phyloP scores from a whole-genome alignment of 2,329 filamentous ascomycete species.

The Xylaria arbuscula region DNA sequence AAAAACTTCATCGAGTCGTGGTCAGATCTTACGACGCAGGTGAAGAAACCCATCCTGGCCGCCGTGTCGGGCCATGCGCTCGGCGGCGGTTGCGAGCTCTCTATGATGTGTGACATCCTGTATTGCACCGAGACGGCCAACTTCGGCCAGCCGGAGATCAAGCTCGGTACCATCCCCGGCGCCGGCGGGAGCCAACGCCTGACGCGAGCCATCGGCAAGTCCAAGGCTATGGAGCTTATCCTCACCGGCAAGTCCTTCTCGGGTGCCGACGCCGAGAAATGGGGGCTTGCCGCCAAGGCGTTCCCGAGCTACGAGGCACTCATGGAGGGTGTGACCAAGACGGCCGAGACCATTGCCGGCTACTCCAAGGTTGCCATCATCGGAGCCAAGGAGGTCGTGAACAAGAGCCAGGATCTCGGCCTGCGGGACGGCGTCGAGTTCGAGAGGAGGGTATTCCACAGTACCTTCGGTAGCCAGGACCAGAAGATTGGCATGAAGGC shows the following conservation, averaged over 20 bases:
- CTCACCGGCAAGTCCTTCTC: conserved; percentile 86
- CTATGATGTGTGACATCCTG: conserved; percentile 96
- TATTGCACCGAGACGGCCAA: conserved; percentile 89
- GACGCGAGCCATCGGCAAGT: conserved; percentile 84
- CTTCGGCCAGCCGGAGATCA: conserved; percentile 98
- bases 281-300: conserved; percentile 87
- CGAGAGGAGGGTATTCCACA: conserved; percentile 93
- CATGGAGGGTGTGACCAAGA: conserved; percentile 82
- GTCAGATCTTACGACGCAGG: conserved; percentile 82
- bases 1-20: conserved; percentile 94
- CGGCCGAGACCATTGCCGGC: conserved; percentile 88
- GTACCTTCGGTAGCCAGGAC: conserved; percentile 91
- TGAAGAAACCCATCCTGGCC: conserved; percentile 94
- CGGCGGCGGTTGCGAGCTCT: conserved; percentile 94
- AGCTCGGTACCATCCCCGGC: conserved; percentile 90
- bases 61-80: conserved; percentile 95
- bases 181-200: conserved; percentile 91
- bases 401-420: conserved; percentile 94
- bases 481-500: conserved; percentile 98
- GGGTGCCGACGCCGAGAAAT: conserved; percentile 85
- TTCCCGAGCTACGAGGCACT: conserved; percentile 85
- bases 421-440: conserved; percentile 93
- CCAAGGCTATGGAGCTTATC: conserved; percentile 90
- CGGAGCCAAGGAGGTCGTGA: conserved; percentile 97
- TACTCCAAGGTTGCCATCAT: conserved; percentile 89